phyloP scores from a whole-genome alignment of 2,329 filamentous ascomycete genomes.

The Periconia sp. region DNA sequence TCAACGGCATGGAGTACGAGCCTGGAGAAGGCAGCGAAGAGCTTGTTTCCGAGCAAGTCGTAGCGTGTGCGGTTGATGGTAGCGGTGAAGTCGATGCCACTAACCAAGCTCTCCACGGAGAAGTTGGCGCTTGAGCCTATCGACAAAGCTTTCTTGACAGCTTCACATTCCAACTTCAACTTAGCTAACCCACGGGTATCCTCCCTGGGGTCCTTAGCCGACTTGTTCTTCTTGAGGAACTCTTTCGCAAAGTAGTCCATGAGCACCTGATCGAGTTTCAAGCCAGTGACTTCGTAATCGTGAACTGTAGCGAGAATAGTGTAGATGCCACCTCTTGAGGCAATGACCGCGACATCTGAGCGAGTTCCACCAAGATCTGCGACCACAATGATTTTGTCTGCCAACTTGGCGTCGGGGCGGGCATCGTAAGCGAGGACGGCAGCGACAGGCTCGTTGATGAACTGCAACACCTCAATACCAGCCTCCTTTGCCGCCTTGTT shows the following conservation, averaged over 20 bases:
- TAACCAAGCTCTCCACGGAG: slow-evolving; percentile 86
- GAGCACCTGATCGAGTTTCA: slow-evolving; percentile 83
- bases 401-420: slow-evolving; percentile 68
- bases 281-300: slow-evolving; percentile 91
- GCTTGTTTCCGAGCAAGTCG: slow-evolving; percentile 83
- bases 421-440: slow-evolving; percentile 91
- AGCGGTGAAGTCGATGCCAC: slow-evolving; percentile 86
- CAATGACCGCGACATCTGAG: slow-evolving; percentile 87
- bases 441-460: slow-evolving; percentile 88
- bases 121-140: slow-evolving; percentile 86
- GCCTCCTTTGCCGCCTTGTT: slow-evolving; percentile 76
- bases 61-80: slow-evolving; percentile 93
- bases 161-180: slow-evolving; percentile 87
- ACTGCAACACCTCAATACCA: slow-evolving; percentile 85
- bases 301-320: slow-evolving; percentile 90
- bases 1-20: slow-evolving; percentile 82
- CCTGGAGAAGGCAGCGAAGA: slow-evolving; percentile 84
- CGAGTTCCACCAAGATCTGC: slow-evolving; percentile 91
- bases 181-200: slow-evolving; percentile 84
- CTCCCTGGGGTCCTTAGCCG: slow-evolving; percentile 70
- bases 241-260: slow-evolving; percentile 98
- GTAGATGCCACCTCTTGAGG: slow-evolving; percentile 93
- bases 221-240: slow-evolving; percentile 95
- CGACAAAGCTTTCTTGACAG: slow-evolving; percentile 87
- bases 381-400: slow-evolving; percentile 89